Conservation (phyloP, 129 eudicot genomes). For the Artemisia annua region DNA sequence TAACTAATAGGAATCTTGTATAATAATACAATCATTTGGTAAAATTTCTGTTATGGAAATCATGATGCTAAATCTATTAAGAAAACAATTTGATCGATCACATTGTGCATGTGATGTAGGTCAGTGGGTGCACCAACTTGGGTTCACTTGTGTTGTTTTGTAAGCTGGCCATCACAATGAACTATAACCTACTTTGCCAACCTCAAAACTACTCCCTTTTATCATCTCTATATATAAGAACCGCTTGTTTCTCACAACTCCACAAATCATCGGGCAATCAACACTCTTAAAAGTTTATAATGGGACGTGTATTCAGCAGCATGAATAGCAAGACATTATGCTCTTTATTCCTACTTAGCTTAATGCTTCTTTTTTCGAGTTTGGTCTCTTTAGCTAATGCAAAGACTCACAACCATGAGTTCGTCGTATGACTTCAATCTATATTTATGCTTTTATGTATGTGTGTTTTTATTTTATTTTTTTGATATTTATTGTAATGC, state of each 20-base stretch:
- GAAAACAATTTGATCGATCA: slow-evolving; percentile 29
- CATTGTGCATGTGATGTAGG: slow-evolving; percentile 39
- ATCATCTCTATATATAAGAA: too few species aligned
- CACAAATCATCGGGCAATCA: too few species aligned
- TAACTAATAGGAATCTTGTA: neutral
- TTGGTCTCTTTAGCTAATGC: slow-evolving; percentile 45
- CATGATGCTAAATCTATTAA: slow-evolving; percentile 23
- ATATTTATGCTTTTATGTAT: neutral
- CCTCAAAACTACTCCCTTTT: slow-evolving; percentile 43
- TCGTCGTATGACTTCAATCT: slow-evolving; percentile 51
- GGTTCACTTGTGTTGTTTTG: slow-evolving; percentile 33
- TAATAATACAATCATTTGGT: too few species aligned
- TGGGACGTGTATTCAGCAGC: slow-evolving; percentile 36
- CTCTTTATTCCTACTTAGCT: slow-evolving; percentile 33
- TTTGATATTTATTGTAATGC: neutral
- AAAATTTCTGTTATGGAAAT: slow-evolving; percentile 23
- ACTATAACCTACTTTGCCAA: slow-evolving; percentile 71
- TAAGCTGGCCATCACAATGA: slow-evolving; percentile 31
- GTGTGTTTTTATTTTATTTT: too few species aligned
- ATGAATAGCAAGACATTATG: slow-evolving; percentile 14
- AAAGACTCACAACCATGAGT: slow-evolving; percentile 66
- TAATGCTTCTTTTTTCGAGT: slow-evolving; percentile 46
- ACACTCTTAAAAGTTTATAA: slow-evolving; percentile 15
- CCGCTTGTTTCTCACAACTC: too few species aligned
- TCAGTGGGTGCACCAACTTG: slow-evolving; percentile 93